Base-by-base conservation (phyloP, 2,329 filamentous ascomycete species). In the Aspergillus bombycis region DNA sequence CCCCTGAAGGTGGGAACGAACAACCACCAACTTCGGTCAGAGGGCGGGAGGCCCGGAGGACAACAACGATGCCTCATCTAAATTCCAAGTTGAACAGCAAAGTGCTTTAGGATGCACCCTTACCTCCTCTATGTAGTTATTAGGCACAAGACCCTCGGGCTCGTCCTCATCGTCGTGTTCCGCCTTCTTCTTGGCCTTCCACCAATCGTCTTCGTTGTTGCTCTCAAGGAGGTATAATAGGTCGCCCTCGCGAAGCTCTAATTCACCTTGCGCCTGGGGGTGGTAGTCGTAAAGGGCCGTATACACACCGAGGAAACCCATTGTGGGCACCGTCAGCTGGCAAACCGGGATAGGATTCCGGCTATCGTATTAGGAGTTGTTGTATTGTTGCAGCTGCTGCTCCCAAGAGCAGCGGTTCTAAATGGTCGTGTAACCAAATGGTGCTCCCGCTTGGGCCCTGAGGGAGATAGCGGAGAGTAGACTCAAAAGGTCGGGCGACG, bases 101-200 rank as follows among this genome's bases (percentile, higher is more conserved):
- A 43, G n/a, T 16, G 48, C 14, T 56, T 23, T n/a, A 53, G 38
- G 21, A 23, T 21, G 3, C 38, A 57, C 64, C 65, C 88, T 81
- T 82, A 96, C 93, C 89, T 96, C 89, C 82, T 97, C 91, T 62
- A 99, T 86, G 77, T 99, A 99, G 78, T 97, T 99, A 76, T 91
- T 94, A 16, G 95, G 95, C 64, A 99, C 89, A 75, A 97, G 81
- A 64, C 94, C 94, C 71, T 93, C 88, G 3, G 94, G 94, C 79
- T 97, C 94, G 50, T 97, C 94, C 48, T 96, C 93, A 50, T 96
- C 93, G 43, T 94, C 91, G 30, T 83, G 85, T 36, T 86, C 87
- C 67, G 93, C 93, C 81, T 90, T 92, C 84, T 96, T 97, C 84
- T 96, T 97, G 55, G 91, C 93, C 78, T 90, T 95, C 95, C 95